These are phyloP conservation scores for Eucalyptus pauciflora DNA, from an alignment of 345 rosid genomes.

Conservation along the genomic window DNA sequence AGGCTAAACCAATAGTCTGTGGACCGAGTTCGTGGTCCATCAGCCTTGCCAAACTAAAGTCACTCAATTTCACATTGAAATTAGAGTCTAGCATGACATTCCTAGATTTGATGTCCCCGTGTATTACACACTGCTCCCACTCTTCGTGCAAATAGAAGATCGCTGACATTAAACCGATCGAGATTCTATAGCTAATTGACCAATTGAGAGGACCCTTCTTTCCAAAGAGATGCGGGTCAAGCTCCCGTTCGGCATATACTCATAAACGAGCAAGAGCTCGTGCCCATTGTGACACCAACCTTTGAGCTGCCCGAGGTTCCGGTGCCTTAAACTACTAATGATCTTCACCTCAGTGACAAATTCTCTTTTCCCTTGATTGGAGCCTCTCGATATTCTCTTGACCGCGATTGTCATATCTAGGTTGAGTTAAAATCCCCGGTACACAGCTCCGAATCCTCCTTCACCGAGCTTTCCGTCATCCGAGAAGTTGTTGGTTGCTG, in stretches of 20 bases:
- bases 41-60: slow-evolving; percentile 45
- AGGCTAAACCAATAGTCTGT: slow-evolving; percentile 38
- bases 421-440: slow-evolving; percentile 25
- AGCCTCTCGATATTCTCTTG: slow-evolving; percentile 21
- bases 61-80: slow-evolving; percentile 51
- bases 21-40: slow-evolving; percentile 31
- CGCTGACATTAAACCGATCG: slow-evolving; percentile 32
- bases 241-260: slow-evolving; percentile 62
- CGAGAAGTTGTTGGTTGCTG: slow-evolving; percentile 35
- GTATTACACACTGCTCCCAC: slow-evolving; percentile 45
- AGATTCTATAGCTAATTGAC: slow-evolving; percentile 24
- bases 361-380: slow-evolving; percentile 39
- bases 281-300: slow-evolving; percentile 60
- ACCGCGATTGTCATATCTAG: slow-evolving; percentile 24
- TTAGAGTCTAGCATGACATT: slow-evolving; percentile 41
- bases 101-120: slow-evolving; percentile 47
- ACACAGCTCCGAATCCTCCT: slow-evolving; percentile 53
- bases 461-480: slow-evolving; percentile 33
- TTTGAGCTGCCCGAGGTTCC: slow-evolving; percentile 50
- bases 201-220: slow-evolving; percentile 17
- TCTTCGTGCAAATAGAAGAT: slow-evolving; percentile 54
- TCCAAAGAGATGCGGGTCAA: slow-evolving; percentile 37
- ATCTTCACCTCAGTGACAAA: slow-evolving; percentile 33
- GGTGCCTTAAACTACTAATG: slow-evolving; percentile 46
- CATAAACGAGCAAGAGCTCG: slow-evolving; percentile 46